Evolutionary conservation across 257 asterid genomes (phyloP), one percentile per base, ranked within the genome.

Genomic region (Salvia rosmarinus): DNA sequence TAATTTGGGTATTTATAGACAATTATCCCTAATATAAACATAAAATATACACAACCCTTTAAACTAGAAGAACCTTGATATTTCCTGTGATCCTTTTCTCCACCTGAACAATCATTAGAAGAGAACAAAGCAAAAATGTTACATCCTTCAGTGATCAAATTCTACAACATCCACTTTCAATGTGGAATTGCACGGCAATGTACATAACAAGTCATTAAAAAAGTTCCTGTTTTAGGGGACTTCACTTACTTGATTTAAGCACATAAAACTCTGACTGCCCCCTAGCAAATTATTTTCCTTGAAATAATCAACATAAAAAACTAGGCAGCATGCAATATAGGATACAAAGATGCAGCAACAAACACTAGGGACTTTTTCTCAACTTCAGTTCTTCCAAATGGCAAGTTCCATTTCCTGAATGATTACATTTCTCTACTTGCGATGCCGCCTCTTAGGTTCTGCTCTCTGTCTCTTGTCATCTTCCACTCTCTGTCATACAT

Each of bases 381-480:
- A 32, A 14, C 9, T 13, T 16, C 7, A 30, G 8, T 60, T 60
- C 69, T 59, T 32, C 21, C 69, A 54, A 30, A 0, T 1, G 42
- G 43, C 77, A 68, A 68, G 68, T 55, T 74, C 59, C 59, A 58
- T 9, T 32, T 12, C 73, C 16, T 35, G 42, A 67, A 51, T 16
- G 60, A 8, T 7, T 47, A 9, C 6, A 12, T 6, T 9, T 12
- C 32, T 43, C 67, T 87, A 89, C 77, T 95, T 88, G 21, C 97
- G 89, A 73, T 95, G 98, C 71, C 99, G 81, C 85, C 99, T 86
- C 78, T 95, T 95, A 5, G 87, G 86, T 75, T 94, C 98, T 51
- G 82, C 89, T 85, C 98, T 86, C 81, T 86, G 99, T 81, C 99
- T 87, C 89, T 95, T 95, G 52, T 95, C 99, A 17, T 95, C 99